A percentile compares a stretch with the other conserved stretches of the same genome.
phyloP scores from a whole-genome alignment of 495 filamentous ascomycete genomes.

The Parathielavia hyrcaniae region DNA sequence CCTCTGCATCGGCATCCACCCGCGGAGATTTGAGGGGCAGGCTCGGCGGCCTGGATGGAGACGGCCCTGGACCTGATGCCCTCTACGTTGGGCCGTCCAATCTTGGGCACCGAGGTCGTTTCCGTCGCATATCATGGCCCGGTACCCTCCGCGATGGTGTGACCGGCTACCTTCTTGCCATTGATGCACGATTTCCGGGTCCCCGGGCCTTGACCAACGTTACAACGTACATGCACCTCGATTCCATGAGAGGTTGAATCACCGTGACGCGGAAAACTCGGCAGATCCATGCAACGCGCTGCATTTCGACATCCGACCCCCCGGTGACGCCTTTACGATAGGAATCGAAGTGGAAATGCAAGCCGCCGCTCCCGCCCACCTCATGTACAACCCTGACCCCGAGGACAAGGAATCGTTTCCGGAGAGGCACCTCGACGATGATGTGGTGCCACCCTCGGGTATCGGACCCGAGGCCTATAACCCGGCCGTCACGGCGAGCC shows the following conservation, averaged over 20 bases:
- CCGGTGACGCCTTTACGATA: slow-evolving; percentile 12
- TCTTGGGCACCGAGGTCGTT: background rate
- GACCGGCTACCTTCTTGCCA: slow-evolving; percentile 5
- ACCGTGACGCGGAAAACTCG: slow-evolving; percentile 1
- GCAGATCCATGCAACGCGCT: slow-evolving; percentile 2
- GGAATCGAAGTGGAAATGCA: slow-evolving; percentile 19
- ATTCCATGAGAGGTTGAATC: slow-evolving; percentile 14
- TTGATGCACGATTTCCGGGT: slow-evolving; percentile 1
- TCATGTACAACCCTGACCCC: slow-evolving; percentile 11
- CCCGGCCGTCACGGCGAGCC: background rate
- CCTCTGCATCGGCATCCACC: background rate
- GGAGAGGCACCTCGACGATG: slow-evolving; percentile 24
- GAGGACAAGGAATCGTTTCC: slow-evolving; percentile 26
- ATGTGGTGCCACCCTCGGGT: slow-evolving; percentile 3
- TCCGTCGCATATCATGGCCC: slow-evolving; percentile 16
- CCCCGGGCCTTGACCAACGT: background rate
- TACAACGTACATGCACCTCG: slow-evolving; percentile 12
- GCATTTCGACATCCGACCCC: background rate
- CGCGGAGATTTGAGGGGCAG: background rate
- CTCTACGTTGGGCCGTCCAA: background rate
- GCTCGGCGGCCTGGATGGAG: background rate
- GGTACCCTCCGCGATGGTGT: slow-evolving; percentile 12
- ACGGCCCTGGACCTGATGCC: slow-evolving; percentile 13
- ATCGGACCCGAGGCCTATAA: slow-evolving; percentile 8
- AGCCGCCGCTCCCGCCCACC: slow-evolving; percentile 6